phyloP scores from a whole-genome alignment of 2,329 filamentous ascomycete genomes.

The Cladophialophora yegresii region DNA sequence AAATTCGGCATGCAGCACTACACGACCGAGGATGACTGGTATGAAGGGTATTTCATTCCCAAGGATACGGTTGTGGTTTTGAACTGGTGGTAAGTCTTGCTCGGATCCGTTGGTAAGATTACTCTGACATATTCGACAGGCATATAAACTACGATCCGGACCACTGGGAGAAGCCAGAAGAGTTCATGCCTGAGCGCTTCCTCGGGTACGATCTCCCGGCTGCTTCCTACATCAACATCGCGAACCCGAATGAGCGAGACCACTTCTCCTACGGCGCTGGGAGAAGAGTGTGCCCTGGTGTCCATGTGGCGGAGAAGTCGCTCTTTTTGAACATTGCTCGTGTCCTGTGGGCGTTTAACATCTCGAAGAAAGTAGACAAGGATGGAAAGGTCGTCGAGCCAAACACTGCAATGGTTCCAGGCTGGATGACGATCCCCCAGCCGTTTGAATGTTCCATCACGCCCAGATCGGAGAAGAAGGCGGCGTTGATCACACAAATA shows the following conservation, averaged over 20 bases:
- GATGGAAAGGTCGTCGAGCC: conserved; percentile 27
- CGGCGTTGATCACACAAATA: conserved; percentile 21
- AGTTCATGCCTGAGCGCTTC: conserved; percentile 31
- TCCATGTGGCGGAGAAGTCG: conserved; percentile 41
- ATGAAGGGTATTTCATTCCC: conserved; percentile 35
- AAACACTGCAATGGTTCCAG: conserved; percentile 27
- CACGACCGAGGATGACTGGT: conserved; percentile 34
- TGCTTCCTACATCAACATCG: conserved; percentile 42
- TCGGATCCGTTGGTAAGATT: background rate
- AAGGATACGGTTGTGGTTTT: conserved; percentile 39
- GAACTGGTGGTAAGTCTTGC: conserved; percentile 49
- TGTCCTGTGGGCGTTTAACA: conserved; percentile 41
- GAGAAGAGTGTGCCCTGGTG: conserved; percentile 40
- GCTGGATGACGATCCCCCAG: conserved; percentile 31
- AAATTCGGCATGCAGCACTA: conserved; percentile 44
- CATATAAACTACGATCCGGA: conserved; percentile 35
- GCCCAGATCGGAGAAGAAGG: conserved; percentile 22
- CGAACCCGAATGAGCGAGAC: conserved; percentile 38
- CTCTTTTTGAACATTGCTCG: conserved; percentile 39
- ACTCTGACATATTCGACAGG: conserved; percentile 23
- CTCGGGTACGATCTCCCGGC: conserved; percentile 37
- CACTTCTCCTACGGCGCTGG: conserved; percentile 41
- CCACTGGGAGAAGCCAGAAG: conserved; percentile 27
- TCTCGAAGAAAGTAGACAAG: conserved; percentile 31
- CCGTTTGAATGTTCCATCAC: conserved; percentile 28